Evolutionary conservation across 2,329 filamentous ascomycete species (phyloP).

Genomic region (Ceratocystis cacaofunesta): DNA sequence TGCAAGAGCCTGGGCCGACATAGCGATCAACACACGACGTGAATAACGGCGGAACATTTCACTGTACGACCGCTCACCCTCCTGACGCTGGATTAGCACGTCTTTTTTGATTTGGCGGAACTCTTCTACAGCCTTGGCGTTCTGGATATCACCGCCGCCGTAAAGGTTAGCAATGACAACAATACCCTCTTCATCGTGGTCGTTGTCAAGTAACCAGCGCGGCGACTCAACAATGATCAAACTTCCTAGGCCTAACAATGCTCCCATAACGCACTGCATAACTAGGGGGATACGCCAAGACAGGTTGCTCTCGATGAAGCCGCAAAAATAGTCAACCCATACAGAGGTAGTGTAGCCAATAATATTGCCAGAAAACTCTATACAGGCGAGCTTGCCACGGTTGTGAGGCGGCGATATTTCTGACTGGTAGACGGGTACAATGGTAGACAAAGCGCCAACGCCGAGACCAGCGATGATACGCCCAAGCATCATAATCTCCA

Average conservation of each 20-base stretch:
- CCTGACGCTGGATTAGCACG: slow-evolving; percentile 80
- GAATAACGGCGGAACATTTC: slow-evolving; percentile 94
- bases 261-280: slow-evolving; percentile 92
- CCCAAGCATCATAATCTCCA: slow-evolving; percentile 79
- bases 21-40: slow-evolving; percentile 91
- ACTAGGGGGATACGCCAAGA: slow-evolving; percentile 83
- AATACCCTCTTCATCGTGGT: slow-evolving; percentile 96
- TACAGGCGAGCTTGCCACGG: slow-evolving; percentile 86
- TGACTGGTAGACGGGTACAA: slow-evolving; percentile 85
- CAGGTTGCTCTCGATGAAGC: slow-evolving; percentile 67
- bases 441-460: slow-evolving; percentile 78
- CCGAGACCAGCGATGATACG: slow-evolving; percentile 74
- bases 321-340: slow-evolving; percentile 97
- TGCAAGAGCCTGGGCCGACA: slow-evolving; percentile 91
- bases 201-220: slow-evolving; percentile 93
- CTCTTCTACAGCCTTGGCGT: slow-evolving; percentile 81
- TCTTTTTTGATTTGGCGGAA: slow-evolving; percentile 99
- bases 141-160: slow-evolving; percentile 87
- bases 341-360: slow-evolving; percentile 90
- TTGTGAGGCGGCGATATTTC: slow-evolving; percentile 96
- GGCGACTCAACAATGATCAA: slow-evolving; percentile 93
- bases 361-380: slow-evolving; percentile 96
- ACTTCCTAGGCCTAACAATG: slow-evolving; percentile 69
- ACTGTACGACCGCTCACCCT: slow-evolving; percentile 77
- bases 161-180: slow-evolving; percentile 97